Conservation (phyloP, 352 stramenopile genomes). For the Pythium graminicola region DNA sequence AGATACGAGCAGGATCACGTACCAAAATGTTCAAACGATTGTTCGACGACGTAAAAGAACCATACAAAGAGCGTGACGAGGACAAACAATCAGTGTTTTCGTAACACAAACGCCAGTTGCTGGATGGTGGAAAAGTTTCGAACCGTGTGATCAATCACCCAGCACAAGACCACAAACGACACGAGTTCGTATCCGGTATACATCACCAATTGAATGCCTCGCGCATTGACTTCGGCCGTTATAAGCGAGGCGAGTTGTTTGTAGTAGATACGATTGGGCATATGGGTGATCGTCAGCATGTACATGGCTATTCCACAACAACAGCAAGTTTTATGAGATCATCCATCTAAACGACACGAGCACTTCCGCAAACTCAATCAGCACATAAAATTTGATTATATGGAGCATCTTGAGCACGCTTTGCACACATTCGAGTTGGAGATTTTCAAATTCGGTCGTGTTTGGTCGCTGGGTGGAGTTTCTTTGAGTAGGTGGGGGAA, state of each 20-base stretch:
- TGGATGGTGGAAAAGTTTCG: background rate
- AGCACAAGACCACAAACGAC: conserved; percentile 5
- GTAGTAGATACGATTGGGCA: conserved; percentile 28
- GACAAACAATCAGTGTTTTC: background rate
- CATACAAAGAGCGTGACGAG: conserved; percentile 2
- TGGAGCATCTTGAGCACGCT: conserved; percentile 25
- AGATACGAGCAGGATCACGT: background rate
- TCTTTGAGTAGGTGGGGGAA: too few relatives aligned
- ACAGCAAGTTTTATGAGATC: background rate
- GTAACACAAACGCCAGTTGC: conserved; percentile 7
- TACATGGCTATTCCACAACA: conserved; percentile 4
- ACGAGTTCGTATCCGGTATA: conserved; percentile 1
- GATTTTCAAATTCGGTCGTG: background rate
- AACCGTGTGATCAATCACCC: background rate
- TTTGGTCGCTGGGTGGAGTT: background rate
- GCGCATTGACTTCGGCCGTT: conserved; percentile 11
- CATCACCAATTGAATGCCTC: background rate
- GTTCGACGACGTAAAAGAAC: conserved; percentile 1
- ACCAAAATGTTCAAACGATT: conserved; percentile 5
- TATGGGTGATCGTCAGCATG: conserved; percentile 17
- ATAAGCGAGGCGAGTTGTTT: conserved; percentile 18
- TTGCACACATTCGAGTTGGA: conserved; percentile 8
- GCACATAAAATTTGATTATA: conserved; percentile 25
- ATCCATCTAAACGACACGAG: too few relatives aligned
- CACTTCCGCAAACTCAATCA: conserved; percentile 14